Base-by-base conservation (phyloP, 2,329 filamentous ascomycete species). In the Cladosporium sp. region DNA sequence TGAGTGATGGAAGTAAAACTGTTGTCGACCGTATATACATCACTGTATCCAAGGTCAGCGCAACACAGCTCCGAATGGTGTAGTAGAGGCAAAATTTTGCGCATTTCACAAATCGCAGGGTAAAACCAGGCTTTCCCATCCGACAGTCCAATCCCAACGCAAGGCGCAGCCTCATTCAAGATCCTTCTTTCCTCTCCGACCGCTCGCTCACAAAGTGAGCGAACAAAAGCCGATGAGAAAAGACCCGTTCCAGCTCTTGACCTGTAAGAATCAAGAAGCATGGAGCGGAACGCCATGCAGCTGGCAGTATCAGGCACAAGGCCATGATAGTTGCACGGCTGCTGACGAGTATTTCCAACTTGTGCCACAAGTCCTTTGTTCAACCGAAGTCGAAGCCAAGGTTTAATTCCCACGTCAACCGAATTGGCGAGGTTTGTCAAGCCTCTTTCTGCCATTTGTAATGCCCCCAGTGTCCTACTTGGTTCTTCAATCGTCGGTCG, bases 171-270 rank as follows among this genome's bases (percentile, higher is more conserved):
- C 26, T 13, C 25, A 14, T 53, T 14, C 25, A 18, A 26, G 26
- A 53, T 54, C 11, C 26, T 18, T 11, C 26, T 21, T 30, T 46
- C 56, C 56, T 58, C 56, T 58, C 56, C 56, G 25, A 16, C 56
- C 56, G 56, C 56, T 36, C 25, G 56, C 56, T 18, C 36, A 58
- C 54, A 14, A 43, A 46, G 18, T 58, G 56, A 46, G 56, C 56
- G 34, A 58, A 58, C 56, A 26, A 46, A 23, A 54, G n/a, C 26
- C 56, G 56, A 58, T 58, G 56, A 58, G 56, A 58, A 58, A 58
- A 58, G 56, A 58, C 56, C 36, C n/a, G 30, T 32, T 23, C 23
- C 23, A 46, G 14, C 56, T 21, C 32, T 28, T 23, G 36, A 43
- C 56, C 11, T 21, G n/a, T 13, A 2, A 14, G 16, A 21, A 25